Evolutionary conservation across 495 filamentous ascomycete genomes (phyloP).

Genomic region (Neurospora sp.): DNA sequence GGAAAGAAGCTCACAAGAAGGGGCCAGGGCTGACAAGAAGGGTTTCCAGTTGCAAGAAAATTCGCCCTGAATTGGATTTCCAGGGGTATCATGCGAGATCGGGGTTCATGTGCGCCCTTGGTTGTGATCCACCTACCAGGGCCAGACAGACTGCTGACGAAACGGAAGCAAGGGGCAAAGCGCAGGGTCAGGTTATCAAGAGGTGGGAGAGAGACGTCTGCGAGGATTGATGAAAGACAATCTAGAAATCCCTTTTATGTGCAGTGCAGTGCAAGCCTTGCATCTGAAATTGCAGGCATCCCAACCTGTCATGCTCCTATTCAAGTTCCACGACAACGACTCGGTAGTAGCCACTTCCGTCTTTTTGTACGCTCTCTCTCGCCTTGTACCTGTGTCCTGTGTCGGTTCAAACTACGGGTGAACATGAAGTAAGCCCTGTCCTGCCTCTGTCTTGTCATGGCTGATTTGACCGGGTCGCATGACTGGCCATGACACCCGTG

Average conservation of each 20-base stretch:
- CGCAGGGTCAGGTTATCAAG: neutral
- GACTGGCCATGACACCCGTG: neutral
- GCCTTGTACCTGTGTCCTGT: neutral
- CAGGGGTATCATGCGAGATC: neutral
- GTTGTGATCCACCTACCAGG: neutral
- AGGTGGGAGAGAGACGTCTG: neutral
- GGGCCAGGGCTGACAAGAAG: neutral
- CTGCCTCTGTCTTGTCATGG: neutral
- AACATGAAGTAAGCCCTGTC: neutral
- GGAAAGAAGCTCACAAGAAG: neutral
- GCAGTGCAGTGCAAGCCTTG: neutral
- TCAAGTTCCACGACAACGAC: neutral
- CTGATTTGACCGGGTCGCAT: neutral
- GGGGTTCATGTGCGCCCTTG: neutral
- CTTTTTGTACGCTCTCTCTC: neutral
- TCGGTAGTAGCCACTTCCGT: neutral
- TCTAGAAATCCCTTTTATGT: neutral
- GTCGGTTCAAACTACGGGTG: neutral
- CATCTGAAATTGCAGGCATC: neutral
- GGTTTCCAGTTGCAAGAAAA: neutral
- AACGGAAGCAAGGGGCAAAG: neutral
- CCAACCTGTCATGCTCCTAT: neutral
- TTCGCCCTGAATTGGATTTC: neutral
- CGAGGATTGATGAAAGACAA: neutral
- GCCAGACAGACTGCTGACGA: neutral